Percentiles rank a stretch among this genome's conserved stretches.
Conservation (phyloP, 805 yeast species). For the Brettanomyces custersianus region DNA sequence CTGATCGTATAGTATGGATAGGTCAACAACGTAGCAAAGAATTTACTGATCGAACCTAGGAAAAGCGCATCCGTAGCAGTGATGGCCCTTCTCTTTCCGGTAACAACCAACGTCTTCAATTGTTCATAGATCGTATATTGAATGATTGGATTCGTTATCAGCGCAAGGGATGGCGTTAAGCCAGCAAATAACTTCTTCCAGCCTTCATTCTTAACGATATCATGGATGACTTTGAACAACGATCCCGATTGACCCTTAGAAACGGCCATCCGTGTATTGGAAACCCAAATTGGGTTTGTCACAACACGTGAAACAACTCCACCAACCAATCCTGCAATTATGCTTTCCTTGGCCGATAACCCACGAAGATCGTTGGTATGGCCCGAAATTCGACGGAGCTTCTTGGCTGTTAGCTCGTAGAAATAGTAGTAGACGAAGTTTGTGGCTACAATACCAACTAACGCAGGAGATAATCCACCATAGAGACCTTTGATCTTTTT, state of each 20-base stretch:
- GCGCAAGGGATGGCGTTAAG: conserved; percentile 74
- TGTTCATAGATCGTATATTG: conserved; percentile 92
- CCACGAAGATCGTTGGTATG: conserved; percentile 20
- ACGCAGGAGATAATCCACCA: conserved; percentile 80
- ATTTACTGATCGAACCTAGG: conserved; percentile 83
- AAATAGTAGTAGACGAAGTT: conserved; percentile 88
- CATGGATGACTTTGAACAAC: conserved; percentile 48
- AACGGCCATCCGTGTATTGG: conserved; percentile 84
- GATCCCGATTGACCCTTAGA: conserved; percentile 14
- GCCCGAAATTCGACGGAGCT: conserved; percentile 14
- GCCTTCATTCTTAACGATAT: conserved; percentile 68
- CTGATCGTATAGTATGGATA: conserved; percentile 89
- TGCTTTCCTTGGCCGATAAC: conserved; percentile 55
- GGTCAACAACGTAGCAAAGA: conserved; percentile 80
- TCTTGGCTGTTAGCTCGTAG: conserved; percentile 55
- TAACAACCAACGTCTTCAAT: conserved; percentile 55
- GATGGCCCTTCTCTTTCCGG: conserved; percentile 41
- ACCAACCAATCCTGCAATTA: conserved; percentile 74
- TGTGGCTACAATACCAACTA: conserved; percentile 77
- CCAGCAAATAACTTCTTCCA: conserved; percentile 70
- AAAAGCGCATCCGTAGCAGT: conserved; percentile 73
- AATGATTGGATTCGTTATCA: conserved; percentile 82
- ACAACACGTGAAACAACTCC: conserved; percentile 76
- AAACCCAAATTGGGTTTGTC: conserved; percentile 92
- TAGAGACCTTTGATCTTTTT: conserved; percentile 67